Percentiles rank a stretch among this genome's conserved stretches.
Conservation (phyloP, 75 land plant genomes). For the Selaginella moellendorffii region DNA sequence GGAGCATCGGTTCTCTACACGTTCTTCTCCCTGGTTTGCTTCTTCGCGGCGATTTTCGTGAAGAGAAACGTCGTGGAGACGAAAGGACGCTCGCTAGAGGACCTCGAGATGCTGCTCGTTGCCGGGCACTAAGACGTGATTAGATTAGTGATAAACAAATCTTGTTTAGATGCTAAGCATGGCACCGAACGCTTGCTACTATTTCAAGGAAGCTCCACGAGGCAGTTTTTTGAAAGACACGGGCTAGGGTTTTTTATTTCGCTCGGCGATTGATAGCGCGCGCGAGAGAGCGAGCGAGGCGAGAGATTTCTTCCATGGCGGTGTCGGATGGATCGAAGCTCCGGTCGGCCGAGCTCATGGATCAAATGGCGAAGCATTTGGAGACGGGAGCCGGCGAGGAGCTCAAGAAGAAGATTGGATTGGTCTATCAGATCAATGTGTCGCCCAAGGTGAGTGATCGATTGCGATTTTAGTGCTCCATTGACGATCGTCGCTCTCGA, state of each 20-base stretch:
- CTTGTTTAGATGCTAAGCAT: too few relatives aligned
- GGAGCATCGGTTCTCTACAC: conserved; percentile 53
- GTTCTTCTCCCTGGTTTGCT: conserved; percentile 54
- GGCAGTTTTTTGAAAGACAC: too few relatives aligned
- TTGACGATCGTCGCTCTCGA: background rate
- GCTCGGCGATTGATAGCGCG: too few relatives aligned
- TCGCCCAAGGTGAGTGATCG: too few relatives aligned
- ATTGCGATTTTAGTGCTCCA: too few relatives aligned
- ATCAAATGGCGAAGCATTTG: conserved; percentile 63
- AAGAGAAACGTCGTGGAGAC: conserved; percentile 69
- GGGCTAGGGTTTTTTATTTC: too few relatives aligned
- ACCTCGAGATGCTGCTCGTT: conserved; percentile 44
- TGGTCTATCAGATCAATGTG: conserved; percentile 82
- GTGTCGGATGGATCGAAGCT: conserved; percentile 23
- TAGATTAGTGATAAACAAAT: too few relatives aligned
- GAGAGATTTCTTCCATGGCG: too few relatives aligned
- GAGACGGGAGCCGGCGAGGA: conserved; percentile 60
- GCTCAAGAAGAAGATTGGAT: conserved; percentile 51
- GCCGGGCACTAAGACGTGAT: too few relatives aligned
- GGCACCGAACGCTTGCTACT: too few relatives aligned
- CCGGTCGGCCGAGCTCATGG: conserved; percentile 60
- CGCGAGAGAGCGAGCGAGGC: too few relatives aligned
- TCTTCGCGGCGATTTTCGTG: conserved; percentile 53
- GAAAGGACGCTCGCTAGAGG: conserved; percentile 78
- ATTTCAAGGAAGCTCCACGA: too few relatives aligned